These are phyloP conservation scores for Elasticomyces elasticus DNA, from an alignment of 495 filamentous ascomycete genomes.

Conservation along the genomic window DNA sequence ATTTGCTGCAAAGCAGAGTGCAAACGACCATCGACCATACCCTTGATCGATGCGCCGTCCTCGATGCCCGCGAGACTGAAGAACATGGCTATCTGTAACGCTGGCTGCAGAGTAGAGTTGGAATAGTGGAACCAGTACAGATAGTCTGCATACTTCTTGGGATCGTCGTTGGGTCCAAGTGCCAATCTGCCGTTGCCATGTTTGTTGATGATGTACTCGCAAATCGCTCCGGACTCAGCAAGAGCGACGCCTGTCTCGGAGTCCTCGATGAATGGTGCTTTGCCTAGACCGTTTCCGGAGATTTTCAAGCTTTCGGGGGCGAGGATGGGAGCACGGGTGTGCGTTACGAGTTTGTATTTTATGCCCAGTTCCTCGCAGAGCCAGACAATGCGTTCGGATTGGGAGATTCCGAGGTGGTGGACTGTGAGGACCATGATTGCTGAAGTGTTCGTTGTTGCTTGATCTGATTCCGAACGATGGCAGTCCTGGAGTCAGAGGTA, in stretches of 20 bases:
- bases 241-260: constrained; percentile 1
- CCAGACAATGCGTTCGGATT: constrained; percentile 33
- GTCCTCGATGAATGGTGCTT: constrained; percentile 5
- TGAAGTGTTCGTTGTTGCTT: too few relatives aligned
- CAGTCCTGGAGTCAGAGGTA: too few relatives aligned
- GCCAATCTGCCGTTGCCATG: background rate
- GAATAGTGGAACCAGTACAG: constrained; percentile 8
- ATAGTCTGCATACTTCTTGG: constrained; percentile 1
- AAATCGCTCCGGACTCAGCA: background rate
- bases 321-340: constrained; percentile 24
- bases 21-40: background rate
- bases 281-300: constrained; percentile 17
- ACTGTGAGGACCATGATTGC: constrained; percentile 6
- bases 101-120: background rate
- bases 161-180: background rate
- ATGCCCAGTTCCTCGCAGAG: constrained; percentile 34
- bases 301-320: constrained; percentile 23
- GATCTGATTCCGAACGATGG: too few relatives aligned
- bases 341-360: constrained; percentile 30
- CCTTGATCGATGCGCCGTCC: background rate
- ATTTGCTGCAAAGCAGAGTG: background rate
- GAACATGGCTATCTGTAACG: background rate
- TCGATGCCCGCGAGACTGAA: background rate
- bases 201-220: constrained; percentile 4
- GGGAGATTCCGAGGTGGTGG: constrained; percentile 24